Evolutionary conservation across 2,329 filamentous ascomycete genomes (phyloP).

Genomic region (Lecanicillium sp.): DNA sequence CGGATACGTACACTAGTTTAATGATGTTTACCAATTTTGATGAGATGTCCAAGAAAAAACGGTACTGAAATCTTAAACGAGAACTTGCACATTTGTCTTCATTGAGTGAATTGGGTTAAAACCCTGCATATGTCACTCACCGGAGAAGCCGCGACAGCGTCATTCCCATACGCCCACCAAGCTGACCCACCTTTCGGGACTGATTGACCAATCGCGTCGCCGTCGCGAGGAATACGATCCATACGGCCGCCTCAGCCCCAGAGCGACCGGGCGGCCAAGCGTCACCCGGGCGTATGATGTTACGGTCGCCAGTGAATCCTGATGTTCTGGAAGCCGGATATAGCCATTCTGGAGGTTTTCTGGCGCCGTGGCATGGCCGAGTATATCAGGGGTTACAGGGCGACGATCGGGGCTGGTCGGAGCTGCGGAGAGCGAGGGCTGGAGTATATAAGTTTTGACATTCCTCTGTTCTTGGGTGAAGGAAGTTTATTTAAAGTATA

Average conservation of each 20-base stretch:
- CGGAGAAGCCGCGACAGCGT: not conserved
- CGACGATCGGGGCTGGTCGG: not conserved
- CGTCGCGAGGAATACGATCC: conserved; percentile 8
- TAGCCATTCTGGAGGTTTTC: no score
- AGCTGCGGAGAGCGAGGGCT: not conserved
- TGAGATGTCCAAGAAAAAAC: not conserved
- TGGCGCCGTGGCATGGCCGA: not conserved
- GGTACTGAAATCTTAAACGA: no score
- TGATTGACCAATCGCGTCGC: not conserved
- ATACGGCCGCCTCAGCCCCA: conserved; percentile 11
- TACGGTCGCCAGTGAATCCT: not conserved
- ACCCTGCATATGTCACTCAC: not conserved
- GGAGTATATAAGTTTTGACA: conserved; percentile 1
- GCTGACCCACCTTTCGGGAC: not conserved
- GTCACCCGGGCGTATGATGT: not conserved
- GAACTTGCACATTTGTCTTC: no score
- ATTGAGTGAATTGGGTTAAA: no score
- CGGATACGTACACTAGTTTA: conserved; percentile 2
- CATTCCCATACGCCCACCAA: not conserved
- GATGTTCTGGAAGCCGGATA: not conserved
- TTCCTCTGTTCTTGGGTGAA: no score
- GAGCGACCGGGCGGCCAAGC: not conserved
- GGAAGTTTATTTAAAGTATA: no score
- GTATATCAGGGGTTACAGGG: not conserved
- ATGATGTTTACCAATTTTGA: not conserved